Evolutionary conservation across 1,284 basidiomycete species (phyloP).

Genomic region (Hortiboletus rubellus): DNA sequence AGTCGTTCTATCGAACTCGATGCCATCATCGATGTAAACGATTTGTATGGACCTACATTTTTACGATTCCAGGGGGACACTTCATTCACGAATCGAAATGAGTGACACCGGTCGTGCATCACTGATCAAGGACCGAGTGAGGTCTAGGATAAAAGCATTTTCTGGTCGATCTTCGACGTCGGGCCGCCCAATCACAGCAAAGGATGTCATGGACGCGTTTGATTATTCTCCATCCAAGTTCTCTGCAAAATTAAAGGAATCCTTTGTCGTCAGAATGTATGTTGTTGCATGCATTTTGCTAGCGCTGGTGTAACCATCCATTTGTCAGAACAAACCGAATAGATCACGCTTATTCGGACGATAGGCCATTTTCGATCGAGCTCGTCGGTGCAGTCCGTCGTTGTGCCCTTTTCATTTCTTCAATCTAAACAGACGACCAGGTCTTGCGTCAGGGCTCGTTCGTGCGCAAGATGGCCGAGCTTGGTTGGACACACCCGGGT

Average conservation of each 20-base stretch:
- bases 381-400: conserved; percentile 48
- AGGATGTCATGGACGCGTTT: conserved; percentile 8
- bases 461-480: conserved; percentile 50
- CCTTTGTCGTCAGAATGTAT: conserved; percentile 9
- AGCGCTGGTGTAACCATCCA: background rate
- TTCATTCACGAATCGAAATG: conserved; percentile 1
- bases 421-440: conserved; percentile 24
- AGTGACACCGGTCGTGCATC: conserved; percentile 18
- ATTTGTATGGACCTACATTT: background rate
- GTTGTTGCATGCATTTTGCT: background rate
- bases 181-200: background rate
- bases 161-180: background rate
- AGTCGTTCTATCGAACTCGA: background rate
- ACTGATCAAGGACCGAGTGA: conserved; percentile 19
- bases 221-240: conserved; percentile 1
- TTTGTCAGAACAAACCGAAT: conserved; percentile 37
- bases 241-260: background rate
- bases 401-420: background rate
- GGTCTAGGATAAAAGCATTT: background rate
- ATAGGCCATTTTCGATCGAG: conserved; percentile 52
- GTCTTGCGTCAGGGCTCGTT: conserved; percentile 59
- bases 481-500: conserved; percentile 50
- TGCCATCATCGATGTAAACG: background rate
- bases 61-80: conserved; percentile 2
- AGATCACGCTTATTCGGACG: conserved; percentile 45